Base-by-base conservation (phyloP, 441 rosid species). In the Erysimum cheiri region DNA sequence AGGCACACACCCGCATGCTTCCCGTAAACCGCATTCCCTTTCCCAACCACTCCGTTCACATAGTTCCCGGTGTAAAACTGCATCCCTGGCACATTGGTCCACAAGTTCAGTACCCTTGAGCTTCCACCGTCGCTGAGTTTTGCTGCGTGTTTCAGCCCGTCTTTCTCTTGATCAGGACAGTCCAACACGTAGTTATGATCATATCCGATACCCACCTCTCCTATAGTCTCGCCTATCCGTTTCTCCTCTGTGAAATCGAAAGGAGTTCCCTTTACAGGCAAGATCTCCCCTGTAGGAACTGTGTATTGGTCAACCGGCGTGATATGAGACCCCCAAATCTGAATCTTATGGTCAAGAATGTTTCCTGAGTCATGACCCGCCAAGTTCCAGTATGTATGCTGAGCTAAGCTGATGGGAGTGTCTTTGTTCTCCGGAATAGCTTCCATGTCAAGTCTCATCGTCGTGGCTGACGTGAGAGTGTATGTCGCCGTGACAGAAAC, bases 311-410 rank as follows among this genome's bases (percentile, higher is more conserved):
- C 97, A 35, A 93, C 88, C 0, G 98, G 93, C 0, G 97, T 91
- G 49, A 93, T 60, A 9, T 91, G 87, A 17, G 87, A 79, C 55
- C 84, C 98, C 87, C 81, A 84, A 63, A 93, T 85, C 74, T 87
- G 95, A 75, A 85, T 83, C 10, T 79, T 67, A 56, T 93, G 96
- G 75, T 85, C 81, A 1, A 93, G 96, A 60, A 85, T 76, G 74
- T 53, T 80, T 61, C 96, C 95, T 0, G 97, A 87, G 80, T 83
- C 67, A 70, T 93, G 97, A 28, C 97, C 98, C 0, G 86, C 86
- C 56, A 93, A 73, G 87, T 91, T 93, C 97, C 97, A 93, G 76
- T 93, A 93, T 26, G 96, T 91, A 72, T 93, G 98, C 64, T 93
- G 98, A 46, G 96, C 98, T 77, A 93, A 83, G 81, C 44, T 91